phyloP scores from a whole-genome alignment of 768 basidiomycete species.

The Tephrocybe rancida region DNA sequence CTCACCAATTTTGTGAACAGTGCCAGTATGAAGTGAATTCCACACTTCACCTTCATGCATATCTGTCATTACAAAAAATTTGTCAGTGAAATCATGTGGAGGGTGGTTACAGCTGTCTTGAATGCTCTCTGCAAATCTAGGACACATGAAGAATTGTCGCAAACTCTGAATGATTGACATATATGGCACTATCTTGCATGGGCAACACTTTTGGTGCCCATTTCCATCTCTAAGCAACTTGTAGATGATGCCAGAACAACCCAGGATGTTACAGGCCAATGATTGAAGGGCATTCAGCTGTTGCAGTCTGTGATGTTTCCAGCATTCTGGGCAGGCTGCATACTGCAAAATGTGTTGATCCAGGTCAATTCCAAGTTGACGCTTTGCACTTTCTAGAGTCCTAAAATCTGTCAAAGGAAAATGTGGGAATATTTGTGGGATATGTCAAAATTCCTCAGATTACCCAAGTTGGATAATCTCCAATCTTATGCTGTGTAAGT shows the following conservation, averaged over 20 bases:
- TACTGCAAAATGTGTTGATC: slow-evolving; percentile 4
- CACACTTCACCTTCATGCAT: neutral
- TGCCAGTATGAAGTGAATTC: neutral
- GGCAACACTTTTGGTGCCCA: neutral
- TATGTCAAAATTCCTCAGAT: too few species aligned
- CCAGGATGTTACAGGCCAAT: neutral
- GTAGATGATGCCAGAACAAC: neutral
- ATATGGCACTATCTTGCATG: neutral
- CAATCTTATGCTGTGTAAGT: too few species aligned
- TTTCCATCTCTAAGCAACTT: neutral
- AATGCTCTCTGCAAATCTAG: slow-evolving; percentile 4
- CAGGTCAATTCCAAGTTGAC: slow-evolving; percentile 1
- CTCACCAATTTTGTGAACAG: neutral
- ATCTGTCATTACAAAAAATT: neutral
- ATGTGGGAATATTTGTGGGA: too few species aligned
- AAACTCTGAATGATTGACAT: neutral
- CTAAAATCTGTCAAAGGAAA: too few species aligned
- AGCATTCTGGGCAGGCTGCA: neutral
- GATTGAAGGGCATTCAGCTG: neutral
- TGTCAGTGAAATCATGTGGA: slow-evolving; percentile 1
- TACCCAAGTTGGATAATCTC: too few species aligned
- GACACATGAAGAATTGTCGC: neutral
- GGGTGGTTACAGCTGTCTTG: neutral
- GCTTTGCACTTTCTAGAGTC: neutral
- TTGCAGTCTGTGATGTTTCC: slow-evolving; percentile 5